Evolutionary conservation across 306 rosid species (phyloP), one percentile per base, ranked within the genome.

Genomic region (Gastrolobium villosum): DNA sequence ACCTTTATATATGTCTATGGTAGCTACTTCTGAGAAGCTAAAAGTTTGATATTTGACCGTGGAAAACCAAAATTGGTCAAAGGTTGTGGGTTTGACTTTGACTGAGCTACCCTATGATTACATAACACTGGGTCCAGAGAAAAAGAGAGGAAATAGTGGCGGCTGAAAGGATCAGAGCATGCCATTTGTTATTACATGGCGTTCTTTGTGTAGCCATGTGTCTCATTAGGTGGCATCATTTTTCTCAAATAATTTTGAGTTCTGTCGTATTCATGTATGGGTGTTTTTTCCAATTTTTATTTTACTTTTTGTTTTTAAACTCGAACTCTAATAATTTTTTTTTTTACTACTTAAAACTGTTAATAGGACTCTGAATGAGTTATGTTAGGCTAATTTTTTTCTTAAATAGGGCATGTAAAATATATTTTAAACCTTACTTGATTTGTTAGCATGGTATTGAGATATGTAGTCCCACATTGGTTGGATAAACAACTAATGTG

Each of bases 31-130:
- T 79, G 26, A 54, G 92, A 81, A 88, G 82, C 48, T 70, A 28
- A 10, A 45, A 35, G 44, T 34, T 40, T 40, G 52, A 84, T 62
- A 50, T 87, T 88, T 94, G 98, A 94, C 97, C 86, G 90, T 88
- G 73, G 98, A 91, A 94, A 79, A 4, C 7, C 3, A 65, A 34
- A 3, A 32, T 48, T 7, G 81, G 93, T 91, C 95, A 88, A 86
- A 81, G 76, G 78, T 83, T 86, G 94, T 82, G 88, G 89, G 85
- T 94, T 91, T 91, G 96, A 91, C 96, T 88, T 79, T 79, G 97
- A 89, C 93, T 81, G 0, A 13, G 59, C 35, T 10, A 54, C 46
- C 56, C 35, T 37, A n/a, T 36, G 39, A 70, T 53, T 37, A 5
- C 64, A 52, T 5, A 50, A 32, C 65, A 55, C 62, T 11, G 4